phyloP scores from a whole-genome alignment of 2,329 filamentous ascomycete species.

The Trichoderma atroviride region DNA sequence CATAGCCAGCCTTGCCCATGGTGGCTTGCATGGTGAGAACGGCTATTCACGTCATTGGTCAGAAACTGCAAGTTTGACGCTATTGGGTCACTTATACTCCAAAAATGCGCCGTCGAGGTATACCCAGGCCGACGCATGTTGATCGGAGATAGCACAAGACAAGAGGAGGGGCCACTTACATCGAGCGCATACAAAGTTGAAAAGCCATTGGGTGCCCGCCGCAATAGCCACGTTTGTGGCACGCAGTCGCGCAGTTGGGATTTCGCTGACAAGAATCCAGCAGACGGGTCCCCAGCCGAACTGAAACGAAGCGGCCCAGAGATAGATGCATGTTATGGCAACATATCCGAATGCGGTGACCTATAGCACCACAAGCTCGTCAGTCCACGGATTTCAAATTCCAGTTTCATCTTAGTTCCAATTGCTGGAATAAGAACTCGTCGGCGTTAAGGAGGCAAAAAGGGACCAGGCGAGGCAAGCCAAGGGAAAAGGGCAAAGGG shows the following conservation, averaged over 20 bases:
- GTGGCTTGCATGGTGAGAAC: conserved; percentile 68
- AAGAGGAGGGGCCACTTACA: conserved; percentile 37
- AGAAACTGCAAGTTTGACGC: not conserved
- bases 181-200: conserved; percentile 72
- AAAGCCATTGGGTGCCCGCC: conserved; percentile 71
- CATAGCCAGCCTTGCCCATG: conserved; percentile 47
- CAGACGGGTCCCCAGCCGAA: conserved; percentile 72
- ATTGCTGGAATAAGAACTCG: not conserved
- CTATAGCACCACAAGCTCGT: conserved; percentile 28
- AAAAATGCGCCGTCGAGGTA: too few relatives aligned
- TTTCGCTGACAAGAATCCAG: conserved; percentile 72
- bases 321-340: conserved; percentile 70
- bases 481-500: not conserved
- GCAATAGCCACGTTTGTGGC: conserved; percentile 69
- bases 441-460: not conserved
- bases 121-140: too few relatives aligned
- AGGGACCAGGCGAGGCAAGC: too few relatives aligned
- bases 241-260: conserved; percentile 67
- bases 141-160: not conserved
- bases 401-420: not conserved
- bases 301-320: conserved; percentile 71
- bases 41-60: conserved; percentile 36
- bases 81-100: not conserved
- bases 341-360: conserved; percentile 69
- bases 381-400: not conserved